Conservation (phyloP, 179 eudicot species). For the Silene vulgaris region DNA sequence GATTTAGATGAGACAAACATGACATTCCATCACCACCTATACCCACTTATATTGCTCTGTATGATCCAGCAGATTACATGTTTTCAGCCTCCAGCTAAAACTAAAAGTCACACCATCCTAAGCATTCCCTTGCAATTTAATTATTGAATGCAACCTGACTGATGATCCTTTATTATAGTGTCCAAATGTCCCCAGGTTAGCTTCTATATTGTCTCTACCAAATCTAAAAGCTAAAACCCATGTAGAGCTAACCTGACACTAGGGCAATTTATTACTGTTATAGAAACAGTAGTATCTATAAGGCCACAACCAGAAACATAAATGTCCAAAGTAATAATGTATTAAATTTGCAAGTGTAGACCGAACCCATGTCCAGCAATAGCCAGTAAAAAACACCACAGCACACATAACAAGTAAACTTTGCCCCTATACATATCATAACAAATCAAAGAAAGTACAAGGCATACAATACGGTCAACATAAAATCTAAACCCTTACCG, state of each 20-base stretch:
- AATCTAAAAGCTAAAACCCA: no score
- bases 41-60: background rate
- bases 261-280: no score
- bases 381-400: constrained; percentile 1
- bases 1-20: background rate
- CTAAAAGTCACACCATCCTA: background rate
- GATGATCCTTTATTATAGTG: no score
- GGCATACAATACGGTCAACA: background rate
- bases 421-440: background rate
- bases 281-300: no score
- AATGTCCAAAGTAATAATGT: no score
- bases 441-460: background rate
- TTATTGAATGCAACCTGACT: background rate
- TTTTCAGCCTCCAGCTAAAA: no score
- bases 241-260: no score
- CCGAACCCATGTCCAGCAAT: no score
- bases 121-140: background rate
- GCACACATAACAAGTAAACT: background rate
- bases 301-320: no score
- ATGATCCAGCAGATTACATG: background rate
- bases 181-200: no score
- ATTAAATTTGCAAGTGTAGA: no score
- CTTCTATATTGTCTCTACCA: no score
- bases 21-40: constrained; percentile 2
- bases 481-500: constrained; percentile 34